phyloP scores from a whole-genome alignment of 371 early-diverging fungal genomes.

The Mortierella sp. region DNA sequence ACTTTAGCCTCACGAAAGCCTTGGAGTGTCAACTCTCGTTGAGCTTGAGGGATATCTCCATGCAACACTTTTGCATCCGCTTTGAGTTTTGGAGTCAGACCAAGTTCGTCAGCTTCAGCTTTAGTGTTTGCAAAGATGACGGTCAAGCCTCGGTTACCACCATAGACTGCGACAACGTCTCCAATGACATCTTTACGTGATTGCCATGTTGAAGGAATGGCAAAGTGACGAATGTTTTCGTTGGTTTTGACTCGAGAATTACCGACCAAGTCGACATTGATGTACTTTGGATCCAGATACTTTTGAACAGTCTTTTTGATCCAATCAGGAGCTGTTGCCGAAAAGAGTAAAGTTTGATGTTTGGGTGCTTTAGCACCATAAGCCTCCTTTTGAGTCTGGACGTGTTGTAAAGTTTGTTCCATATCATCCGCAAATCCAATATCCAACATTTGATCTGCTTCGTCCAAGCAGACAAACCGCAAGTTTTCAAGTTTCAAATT shows the following conservation, averaged over 20 bases:
- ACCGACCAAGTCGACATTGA: conserved; percentile 86
- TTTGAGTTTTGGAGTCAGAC: conserved; percentile 80
- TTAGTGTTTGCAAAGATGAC: conserved; percentile 96
- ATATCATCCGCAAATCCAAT: conserved; percentile 96
- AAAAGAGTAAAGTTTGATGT: conserved; percentile 90
- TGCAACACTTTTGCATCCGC: conserved; percentile 92
- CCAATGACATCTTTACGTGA: conserved; percentile 83
- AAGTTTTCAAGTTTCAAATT: conserved; percentile 80
- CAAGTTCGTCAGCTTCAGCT: conserved; percentile 91
- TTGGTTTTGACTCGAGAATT: conserved; percentile 81
- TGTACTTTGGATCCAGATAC: conserved; percentile 88
- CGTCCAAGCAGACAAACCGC: conserved; percentile 91
- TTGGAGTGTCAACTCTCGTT: conserved; percentile 88
- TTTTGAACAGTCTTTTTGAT: conserved; percentile 84
- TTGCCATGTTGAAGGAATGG: conserved; percentile 85
- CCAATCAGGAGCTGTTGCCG: conserved; percentile 90
- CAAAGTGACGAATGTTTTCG: conserved; percentile 82
- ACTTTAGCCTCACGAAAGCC: conserved; percentile 91
- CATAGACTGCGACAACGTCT: conserved; percentile 90
- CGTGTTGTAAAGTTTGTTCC: conserved; percentile 84
- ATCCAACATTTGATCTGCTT: conserved; percentile 97
- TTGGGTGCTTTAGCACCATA: conserved; percentile 75
- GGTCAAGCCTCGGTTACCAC: conserved; percentile 81
- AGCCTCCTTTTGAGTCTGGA: conserved; percentile 83
- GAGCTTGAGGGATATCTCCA: conserved; percentile 94